These are phyloP conservation scores for Thuja plicata DNA, from an alignment of 83 land plant species.

Conservation along the genomic window DNA sequence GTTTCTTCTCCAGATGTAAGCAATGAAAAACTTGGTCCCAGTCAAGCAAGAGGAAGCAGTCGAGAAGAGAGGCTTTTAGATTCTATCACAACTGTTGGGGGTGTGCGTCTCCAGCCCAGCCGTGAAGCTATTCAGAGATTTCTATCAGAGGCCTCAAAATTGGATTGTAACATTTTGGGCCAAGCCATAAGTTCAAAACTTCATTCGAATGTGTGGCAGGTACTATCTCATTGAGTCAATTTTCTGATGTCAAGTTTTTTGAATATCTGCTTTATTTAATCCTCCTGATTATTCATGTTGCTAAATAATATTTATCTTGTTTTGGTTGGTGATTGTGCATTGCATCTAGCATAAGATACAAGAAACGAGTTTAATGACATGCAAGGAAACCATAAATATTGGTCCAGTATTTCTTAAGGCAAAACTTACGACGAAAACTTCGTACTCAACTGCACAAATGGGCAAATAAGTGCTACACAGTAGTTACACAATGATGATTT, in stretches of 20 bases:
- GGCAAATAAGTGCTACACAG: neutral
- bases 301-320: neutral
- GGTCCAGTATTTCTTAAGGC: neutral
- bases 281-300: neutral
- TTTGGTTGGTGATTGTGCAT: neutral
- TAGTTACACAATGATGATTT: neutral
- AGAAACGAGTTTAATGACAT: neutral
- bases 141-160: constrained; percentile 64
- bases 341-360: neutral
- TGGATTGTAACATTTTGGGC: constrained; percentile 65
- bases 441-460: neutral
- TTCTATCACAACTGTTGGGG: constrained; percentile 81
- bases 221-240: constrained; percentile 11
- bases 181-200: constrained; percentile 77
- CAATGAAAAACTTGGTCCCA: constrained; percentile 31
- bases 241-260: neutral
- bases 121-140: constrained; percentile 88
- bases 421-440: neutral
- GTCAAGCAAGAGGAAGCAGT: constrained; percentile 30
- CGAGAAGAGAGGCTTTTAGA: constrained; percentile 81
- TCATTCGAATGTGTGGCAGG: constrained; percentile 94
- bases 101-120: constrained; percentile 96
- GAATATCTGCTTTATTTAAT: neutral
- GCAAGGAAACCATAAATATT: neutral
- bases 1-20: constrained; percentile 15